A percentile compares a stretch with the other conserved stretches of the same genome.
phyloP scores from a whole-genome alignment of 495 filamentous ascomycete genomes.

The Aspergillus haitiensis region DNA sequence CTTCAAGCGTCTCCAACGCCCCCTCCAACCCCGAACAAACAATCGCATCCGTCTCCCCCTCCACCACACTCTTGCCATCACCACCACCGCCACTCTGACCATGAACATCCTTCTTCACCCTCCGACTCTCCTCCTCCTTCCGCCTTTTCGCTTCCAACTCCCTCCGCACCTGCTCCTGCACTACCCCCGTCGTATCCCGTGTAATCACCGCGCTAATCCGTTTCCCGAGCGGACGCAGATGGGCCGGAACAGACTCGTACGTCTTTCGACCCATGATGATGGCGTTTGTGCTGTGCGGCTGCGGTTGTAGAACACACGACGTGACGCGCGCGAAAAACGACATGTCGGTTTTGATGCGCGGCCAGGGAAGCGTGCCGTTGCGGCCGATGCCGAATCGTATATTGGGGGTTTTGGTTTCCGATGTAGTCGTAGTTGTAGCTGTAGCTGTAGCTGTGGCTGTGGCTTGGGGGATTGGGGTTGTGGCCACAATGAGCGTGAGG shows the following conservation, averaged over 20 bases:
- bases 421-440: conserved; percentile 42
- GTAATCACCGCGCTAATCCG: conserved; percentile 78
- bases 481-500: conserved; percentile 47
- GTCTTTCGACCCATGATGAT: conserved; percentile 98
- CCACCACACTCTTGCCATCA: not conserved
- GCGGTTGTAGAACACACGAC: conserved; percentile 51
- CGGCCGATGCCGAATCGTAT: conserved; percentile 79
- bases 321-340: conserved; percentile 91
- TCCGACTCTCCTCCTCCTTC: conserved; percentile 1
- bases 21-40: conserved; percentile 53
- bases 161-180: conserved; percentile 26
- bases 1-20: conserved; percentile 49
- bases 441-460: conserved; percentile 47
- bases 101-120: not conserved
- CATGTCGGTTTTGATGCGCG: conserved; percentile 83
- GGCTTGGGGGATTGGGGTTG: conserved; percentile 36
- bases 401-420: conserved; percentile 38
- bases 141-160: conserved; percentile 24
- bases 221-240: conserved; percentile 75
- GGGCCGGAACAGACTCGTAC: conserved; percentile 78
- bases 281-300: conserved; percentile 57
- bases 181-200: conserved; percentile 39
- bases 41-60: conserved; percentile 36
- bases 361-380: conserved; percentile 83
- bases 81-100: conserved; percentile 6